Base-by-base conservation (phyloP, 257 asterid species). In the Schizonepeta tenuifolia region DNA sequence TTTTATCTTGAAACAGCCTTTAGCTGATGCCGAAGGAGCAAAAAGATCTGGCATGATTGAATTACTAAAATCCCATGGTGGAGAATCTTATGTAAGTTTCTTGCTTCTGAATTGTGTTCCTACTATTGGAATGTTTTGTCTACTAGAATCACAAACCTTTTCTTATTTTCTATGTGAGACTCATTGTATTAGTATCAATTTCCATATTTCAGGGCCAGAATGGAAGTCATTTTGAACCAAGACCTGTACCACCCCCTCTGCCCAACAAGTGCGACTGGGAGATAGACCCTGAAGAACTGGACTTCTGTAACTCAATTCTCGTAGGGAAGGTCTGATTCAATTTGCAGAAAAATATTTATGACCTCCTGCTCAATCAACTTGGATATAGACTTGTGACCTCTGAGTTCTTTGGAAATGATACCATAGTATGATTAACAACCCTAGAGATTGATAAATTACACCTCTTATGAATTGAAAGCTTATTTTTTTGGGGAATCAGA, bases 231-330 rank as follows among this genome's bases (percentile, higher is more conserved):
- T 92, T 90, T 81, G 99, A 95, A 80, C 95, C 98, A 75, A 90
- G 83, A 81, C 90, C 98, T 54, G 96, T 95, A 35, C 85, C 89
- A 53, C 99, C 98, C 35, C 99, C 99, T 75, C 84, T 87, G 21
- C 97, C 99, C 43, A 95, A 90, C 46, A 95, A 89, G 86, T 95
- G 98, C 72, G 99, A 95, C 85, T 95, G 99, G 99, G 99, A 95
- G 87, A 85, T 95, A 80, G 97, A 95, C 56, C 98, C 97, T 67
- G 21, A 68, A 72, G 99, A 95, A 83, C 84, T 95, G 83, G 98
- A 92, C 86, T 95, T 95, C 85, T 76, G 96, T 55, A 87, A 72
- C 73, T 75, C 99, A 24, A 60, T 75, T 62, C 88, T 86, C 15
- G 88, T 95, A 12, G 99, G 99, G 60, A 95, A 95, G 99, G 99